Conservation (phyloP, 208 protist genomes). For the Zelonia costaricensis region DNA sequence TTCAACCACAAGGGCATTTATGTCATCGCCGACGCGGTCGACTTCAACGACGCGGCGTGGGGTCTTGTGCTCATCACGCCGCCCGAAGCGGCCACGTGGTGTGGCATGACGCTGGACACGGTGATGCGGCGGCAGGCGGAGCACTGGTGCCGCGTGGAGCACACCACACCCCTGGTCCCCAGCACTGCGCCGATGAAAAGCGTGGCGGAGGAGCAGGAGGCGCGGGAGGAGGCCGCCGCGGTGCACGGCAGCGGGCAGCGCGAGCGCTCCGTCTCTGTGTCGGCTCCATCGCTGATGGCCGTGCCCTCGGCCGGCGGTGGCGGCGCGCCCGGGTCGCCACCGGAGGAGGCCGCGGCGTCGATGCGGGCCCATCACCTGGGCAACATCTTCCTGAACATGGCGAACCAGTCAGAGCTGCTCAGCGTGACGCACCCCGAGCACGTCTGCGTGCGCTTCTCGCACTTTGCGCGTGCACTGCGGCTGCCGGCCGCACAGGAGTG, state of each 20-base stretch:
- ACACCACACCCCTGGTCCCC: background rate
- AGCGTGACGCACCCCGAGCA: constrained; percentile 19
- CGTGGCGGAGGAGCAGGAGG: background rate
- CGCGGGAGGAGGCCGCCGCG: too few relatives aligned
- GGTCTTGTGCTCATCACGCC: constrained; percentile 23
- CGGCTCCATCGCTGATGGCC: background rate
- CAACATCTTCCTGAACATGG: constrained; percentile 25
- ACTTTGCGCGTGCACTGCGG: constrained; percentile 12
- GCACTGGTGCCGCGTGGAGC: constrained; percentile 21
- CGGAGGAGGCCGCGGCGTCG: too few relatives aligned
- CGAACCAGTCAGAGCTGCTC: constrained; percentile 21
- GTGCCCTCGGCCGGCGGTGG: too few relatives aligned
- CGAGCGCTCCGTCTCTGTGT: constrained; percentile 3
- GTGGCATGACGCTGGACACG: background rate
- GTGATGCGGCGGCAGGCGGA: constrained; percentile 17
- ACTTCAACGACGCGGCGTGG: constrained; percentile 26
- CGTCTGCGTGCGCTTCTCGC: constrained; percentile 13
- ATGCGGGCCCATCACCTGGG: background rate
- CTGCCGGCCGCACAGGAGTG: constrained; percentile 18
- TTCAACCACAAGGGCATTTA: background rate
- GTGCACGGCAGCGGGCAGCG: background rate
- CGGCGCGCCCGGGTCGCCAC: too few relatives aligned
- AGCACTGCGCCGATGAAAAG: background rate
- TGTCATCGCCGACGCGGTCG: constrained; percentile 1
- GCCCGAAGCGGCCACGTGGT: background rate